phyloP scores from a whole-genome alignment of 2,329 filamentous ascomycete genomes.

The Samsoniella hepiali region DNA sequence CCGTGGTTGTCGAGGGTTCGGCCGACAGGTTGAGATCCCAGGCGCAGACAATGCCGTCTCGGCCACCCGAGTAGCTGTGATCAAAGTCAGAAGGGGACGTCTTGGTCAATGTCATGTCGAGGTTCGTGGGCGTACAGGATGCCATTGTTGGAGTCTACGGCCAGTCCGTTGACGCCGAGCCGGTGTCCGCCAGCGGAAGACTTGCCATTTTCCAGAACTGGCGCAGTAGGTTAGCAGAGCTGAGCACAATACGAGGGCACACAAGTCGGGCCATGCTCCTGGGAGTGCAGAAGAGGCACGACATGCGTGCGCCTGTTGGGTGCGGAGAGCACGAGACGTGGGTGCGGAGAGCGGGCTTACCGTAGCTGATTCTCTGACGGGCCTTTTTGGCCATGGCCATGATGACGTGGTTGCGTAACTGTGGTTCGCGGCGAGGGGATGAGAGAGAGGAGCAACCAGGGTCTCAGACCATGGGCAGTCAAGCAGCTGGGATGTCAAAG shows the following conservation, averaged over 20 bases:
- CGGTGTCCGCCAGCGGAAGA: slow-evolving; percentile 73
- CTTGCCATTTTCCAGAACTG: slow-evolving; percentile 59
- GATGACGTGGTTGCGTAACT: slow-evolving; percentile 7
- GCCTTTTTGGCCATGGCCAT: slow-evolving; percentile 62
- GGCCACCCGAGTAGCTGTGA: slow-evolving; percentile 84
- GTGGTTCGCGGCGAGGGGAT: not conserved
- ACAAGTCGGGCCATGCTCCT: not conserved
- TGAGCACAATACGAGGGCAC: not conserved
- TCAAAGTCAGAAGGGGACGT: slow-evolving; percentile 10
- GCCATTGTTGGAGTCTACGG: slow-evolving; percentile 76
- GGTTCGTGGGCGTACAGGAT: slow-evolving; percentile 66
- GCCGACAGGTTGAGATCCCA: slow-evolving; percentile 74
- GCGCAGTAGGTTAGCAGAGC: slow-evolving; percentile 19
- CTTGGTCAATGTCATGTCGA: slow-evolving; percentile 22
- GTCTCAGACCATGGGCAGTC: not conserved
- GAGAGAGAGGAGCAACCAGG: not conserved
- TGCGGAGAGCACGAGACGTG: slow-evolving; percentile 20
- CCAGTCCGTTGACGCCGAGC: slow-evolving; percentile 91
- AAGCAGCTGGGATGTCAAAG: not conserved
- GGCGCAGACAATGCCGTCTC: slow-evolving; percentile 92
- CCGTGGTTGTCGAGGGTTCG: slow-evolving; percentile 36
- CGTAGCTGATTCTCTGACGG: slow-evolving; percentile 68
- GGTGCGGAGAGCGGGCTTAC: slow-evolving; percentile 35
- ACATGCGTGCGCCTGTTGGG: slow-evolving; percentile 4
- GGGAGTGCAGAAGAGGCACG: not conserved